Evolutionary conservation across 2,329 filamentous ascomycete genomes (phyloP).

Genomic region (Botrytis porri): DNA sequence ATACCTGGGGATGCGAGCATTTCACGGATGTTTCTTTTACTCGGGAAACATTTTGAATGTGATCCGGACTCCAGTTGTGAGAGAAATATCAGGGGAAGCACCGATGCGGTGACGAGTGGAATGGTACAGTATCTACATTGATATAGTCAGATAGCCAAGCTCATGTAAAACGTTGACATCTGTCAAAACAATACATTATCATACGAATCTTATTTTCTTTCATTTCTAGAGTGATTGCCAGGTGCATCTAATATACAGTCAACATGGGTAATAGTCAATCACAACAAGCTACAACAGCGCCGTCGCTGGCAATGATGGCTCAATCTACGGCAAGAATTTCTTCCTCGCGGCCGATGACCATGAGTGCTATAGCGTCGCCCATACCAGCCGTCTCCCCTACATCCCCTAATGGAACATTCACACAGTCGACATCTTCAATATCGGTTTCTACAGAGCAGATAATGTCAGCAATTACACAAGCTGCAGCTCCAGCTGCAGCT

Average conservation of each 20-base stretch:
- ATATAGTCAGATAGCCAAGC: neutral
- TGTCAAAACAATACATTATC: neutral
- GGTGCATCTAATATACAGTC: neutral
- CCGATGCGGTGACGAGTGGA: neutral
- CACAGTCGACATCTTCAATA: neutral
- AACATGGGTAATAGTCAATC: neutral
- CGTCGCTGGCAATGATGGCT: neutral
- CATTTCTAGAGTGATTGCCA: neutral
- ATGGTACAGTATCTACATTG: too few relatives aligned
- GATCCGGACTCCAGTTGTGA: neutral
- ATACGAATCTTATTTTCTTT: neutral
- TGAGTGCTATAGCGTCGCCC: neutral
- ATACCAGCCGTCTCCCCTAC: slow-evolving; percentile 65
- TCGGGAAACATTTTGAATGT: neutral
- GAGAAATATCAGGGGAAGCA: neutral
- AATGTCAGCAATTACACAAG: neutral
- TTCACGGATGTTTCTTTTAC: neutral
- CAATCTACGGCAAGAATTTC: neutral
- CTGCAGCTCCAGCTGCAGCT: neutral
- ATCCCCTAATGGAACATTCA: neutral
- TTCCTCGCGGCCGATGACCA: neutral
- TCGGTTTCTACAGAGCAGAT: neutral
- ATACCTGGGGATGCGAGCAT: neutral
- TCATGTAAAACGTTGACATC: neutral
- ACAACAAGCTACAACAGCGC: neutral